These are phyloP conservation scores for Phellinidium pouzarii DNA, from an alignment of 1,284 basidiomycete species.

Conservation along the genomic window DNA sequence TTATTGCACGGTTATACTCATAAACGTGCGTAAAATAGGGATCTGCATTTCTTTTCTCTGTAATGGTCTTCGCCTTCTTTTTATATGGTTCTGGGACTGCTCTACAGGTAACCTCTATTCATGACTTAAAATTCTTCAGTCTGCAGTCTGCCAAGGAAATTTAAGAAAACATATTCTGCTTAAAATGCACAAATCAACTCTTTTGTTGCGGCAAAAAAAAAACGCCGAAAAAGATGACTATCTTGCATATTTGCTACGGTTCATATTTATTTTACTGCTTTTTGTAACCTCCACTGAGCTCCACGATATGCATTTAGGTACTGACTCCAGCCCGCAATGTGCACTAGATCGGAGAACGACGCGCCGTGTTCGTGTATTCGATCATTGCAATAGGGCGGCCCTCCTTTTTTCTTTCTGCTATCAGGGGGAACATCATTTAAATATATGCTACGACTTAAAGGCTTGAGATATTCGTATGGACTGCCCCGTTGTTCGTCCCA, in stretches of 20 bases:
- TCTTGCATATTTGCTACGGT: constrained; percentile 55
- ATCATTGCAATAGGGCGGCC: constrained; percentile 32
- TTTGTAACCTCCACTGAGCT: constrained; percentile 37
- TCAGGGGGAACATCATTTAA: neutral
- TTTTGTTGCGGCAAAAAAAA: constrained; percentile 41
- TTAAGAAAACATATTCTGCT: too few relatives aligned
- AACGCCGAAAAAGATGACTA: constrained; percentile 50
- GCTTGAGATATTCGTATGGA: constrained; percentile 34
- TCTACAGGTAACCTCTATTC: constrained; percentile 33
- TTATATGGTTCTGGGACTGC: constrained; percentile 61
- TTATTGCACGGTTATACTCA: neutral
- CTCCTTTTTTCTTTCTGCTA: neutral
- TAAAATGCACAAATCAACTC: constrained; percentile 54
- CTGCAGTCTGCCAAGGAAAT: neutral
- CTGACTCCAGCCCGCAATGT: neutral
- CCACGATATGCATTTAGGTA: too few relatives aligned
- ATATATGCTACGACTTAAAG: constrained; percentile 3
- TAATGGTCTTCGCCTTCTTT: constrained; percentile 48
- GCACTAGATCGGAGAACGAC: constrained; percentile 45
- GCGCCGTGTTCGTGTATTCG: constrained; percentile 45
- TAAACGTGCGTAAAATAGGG: constrained; percentile 31
- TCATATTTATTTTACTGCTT: constrained; percentile 47
- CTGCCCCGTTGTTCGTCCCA: constrained; percentile 27
- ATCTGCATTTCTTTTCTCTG: constrained; percentile 57
- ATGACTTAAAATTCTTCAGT: neutral